These are phyloP conservation scores for Gossypium sturtianum DNA, from an alignment of 345 rosid genomes.

Conservation along the genomic window DNA sequence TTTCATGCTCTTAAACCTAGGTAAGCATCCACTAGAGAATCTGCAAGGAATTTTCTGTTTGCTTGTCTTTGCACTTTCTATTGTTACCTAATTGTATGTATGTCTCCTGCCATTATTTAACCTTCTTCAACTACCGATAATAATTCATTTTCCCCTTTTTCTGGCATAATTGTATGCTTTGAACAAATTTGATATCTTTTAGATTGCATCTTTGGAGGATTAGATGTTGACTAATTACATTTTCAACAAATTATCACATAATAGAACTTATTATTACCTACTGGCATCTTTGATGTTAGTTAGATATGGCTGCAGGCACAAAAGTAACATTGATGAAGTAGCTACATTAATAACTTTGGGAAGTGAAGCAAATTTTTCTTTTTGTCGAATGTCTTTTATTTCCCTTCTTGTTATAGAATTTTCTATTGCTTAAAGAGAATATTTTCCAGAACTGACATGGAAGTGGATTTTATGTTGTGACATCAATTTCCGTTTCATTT, in stretches of 20 bases:
- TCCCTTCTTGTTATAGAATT: constrained; percentile 1
- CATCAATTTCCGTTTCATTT: neutral
- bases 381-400: neutral
- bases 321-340: neutral
- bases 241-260: neutral
- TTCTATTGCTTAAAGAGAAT: neutral
- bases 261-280: neutral
- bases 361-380: neutral
- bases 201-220: neutral
- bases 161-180: neutral
- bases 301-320: neutral
- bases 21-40: constrained; percentile 21
- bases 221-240: neutral
- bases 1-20: constrained; percentile 65
- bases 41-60: neutral
- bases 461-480: neutral
- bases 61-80: neutral
- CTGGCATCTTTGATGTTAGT: neutral
- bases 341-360: neutral
- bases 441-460: neutral
- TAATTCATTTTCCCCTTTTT: neutral
- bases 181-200: neutral
- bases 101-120: neutral
- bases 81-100: neutral
- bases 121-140: neutral